Percentiles rank a stretch among this genome's conserved stretches.
Conservation (phyloP, 2,329 filamentous ascomycete genomes). For the Fusarium goolgardi region DNA sequence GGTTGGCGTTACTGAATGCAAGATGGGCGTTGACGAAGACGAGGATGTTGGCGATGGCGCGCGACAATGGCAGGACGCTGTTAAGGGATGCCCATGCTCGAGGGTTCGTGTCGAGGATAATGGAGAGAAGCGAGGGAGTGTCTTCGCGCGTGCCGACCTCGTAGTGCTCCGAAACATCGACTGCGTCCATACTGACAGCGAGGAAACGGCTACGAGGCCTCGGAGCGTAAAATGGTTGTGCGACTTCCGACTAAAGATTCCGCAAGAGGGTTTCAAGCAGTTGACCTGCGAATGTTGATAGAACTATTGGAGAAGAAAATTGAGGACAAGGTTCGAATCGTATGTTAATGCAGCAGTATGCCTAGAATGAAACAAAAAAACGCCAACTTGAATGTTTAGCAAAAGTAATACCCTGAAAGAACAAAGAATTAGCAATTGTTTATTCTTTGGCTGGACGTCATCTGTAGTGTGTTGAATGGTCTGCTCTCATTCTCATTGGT, state of each 20-base stretch:
- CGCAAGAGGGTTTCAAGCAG: neutral
- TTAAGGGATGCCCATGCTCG: conserved; percentile 89
- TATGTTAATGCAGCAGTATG: neutral
- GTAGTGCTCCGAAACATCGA: conserved; percentile 71
- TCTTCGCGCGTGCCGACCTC: conserved; percentile 66
- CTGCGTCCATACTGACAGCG: conserved; percentile 59
- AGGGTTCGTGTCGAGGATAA: conserved; percentile 96
- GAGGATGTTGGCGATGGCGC: conserved; percentile 87
- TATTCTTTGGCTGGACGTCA: conserved; percentile 29
- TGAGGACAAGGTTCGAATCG: conserved; percentile 21
- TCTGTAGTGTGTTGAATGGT: neutral
- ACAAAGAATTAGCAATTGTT: neutral
- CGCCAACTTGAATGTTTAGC: neutral
- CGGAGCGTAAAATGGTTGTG: neutral
- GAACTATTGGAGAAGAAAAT: conserved; percentile 2
- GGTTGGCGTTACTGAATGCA: conserved; percentile 92
- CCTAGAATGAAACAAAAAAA: conserved; percentile 4
- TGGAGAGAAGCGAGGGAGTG: conserved; percentile 84
- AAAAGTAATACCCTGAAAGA: neutral
- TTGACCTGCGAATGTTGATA: neutral
- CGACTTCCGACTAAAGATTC: neutral
- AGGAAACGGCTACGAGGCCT: conserved; percentile 51
- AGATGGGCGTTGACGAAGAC: conserved; percentile 98
- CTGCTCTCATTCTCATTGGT: conserved; percentile 39
- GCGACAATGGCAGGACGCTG: conserved; percentile 79